These are phyloP conservation scores for Juncus inflexus DNA, from an alignment of 176 grass and related monocot genomes.

Conservation along the genomic window DNA sequence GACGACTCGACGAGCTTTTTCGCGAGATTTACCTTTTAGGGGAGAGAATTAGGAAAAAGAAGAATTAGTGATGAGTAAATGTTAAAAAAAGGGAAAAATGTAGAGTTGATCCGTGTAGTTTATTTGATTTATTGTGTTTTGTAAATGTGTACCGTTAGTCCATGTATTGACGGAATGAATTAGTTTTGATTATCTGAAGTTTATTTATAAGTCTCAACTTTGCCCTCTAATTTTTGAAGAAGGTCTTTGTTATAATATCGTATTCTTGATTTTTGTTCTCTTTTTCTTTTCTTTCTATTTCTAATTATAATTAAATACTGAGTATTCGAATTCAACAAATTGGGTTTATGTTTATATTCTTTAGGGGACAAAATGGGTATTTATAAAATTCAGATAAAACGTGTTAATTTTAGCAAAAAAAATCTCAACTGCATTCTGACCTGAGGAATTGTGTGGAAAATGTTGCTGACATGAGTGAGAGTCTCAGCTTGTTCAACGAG, in stretches of 20 bases:
- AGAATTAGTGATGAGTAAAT: too few relatives aligned
- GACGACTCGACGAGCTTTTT: slow-evolving; percentile 63
- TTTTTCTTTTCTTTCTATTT: too few relatives aligned
- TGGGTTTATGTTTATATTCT: not conserved
- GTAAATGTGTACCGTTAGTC: too few relatives aligned
- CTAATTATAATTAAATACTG: too few relatives aligned
- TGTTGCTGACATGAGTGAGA: slow-evolving; percentile 74
- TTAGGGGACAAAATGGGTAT: not conserved
- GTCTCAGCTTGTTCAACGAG: slow-evolving; percentile 32
- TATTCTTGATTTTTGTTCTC: too few relatives aligned
- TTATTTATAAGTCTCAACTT: too few relatives aligned
- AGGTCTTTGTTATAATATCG: too few relatives aligned
- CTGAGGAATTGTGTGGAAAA: slow-evolving; percentile 60
- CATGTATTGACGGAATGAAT: too few relatives aligned
- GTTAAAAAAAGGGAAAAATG: too few relatives aligned
- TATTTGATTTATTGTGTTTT: not conserved
- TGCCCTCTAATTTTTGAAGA: too few relatives aligned
- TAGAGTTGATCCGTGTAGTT: not conserved
- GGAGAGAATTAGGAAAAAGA: not conserved
- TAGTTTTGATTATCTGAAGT: too few relatives aligned
- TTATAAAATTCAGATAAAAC: not conserved
- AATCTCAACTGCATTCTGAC: slow-evolving; percentile 20
- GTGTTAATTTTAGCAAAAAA: not conserved
- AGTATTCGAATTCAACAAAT: too few relatives aligned
- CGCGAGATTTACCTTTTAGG: slow-evolving; percentile 52